These are phyloP conservation scores for Sclerotinia sclerotiorum DNA, from an alignment of 2,329 filamentous ascomycete species.

Conservation along the genomic window DNA sequence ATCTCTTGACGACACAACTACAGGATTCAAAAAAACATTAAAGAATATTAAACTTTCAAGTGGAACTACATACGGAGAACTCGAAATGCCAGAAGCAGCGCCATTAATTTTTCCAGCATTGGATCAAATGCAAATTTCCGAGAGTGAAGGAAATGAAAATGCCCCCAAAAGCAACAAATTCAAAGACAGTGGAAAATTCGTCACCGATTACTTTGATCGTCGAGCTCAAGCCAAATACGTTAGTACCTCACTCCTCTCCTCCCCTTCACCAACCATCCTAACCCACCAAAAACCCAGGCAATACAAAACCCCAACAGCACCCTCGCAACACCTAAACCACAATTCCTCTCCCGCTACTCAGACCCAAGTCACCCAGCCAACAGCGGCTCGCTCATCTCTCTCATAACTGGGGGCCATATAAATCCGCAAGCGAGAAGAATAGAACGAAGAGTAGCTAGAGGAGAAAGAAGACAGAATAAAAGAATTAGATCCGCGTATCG, in stretches of 20 bases:
- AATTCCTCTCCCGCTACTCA: slow-evolving; percentile 49
- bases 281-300: slow-evolving; percentile 7
- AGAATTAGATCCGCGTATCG: slow-evolving; percentile 20
- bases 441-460: not conserved
- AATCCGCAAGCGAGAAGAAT: slow-evolving; percentile 29
- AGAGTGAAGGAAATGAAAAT: slow-evolving; percentile 30
- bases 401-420: slow-evolving; percentile 49
- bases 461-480: slow-evolving; percentile 16
- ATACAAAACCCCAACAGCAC: slow-evolving; percentile 45
- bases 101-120: slow-evolving; percentile 44
- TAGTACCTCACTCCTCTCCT: not conserved
- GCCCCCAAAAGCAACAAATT: slow-evolving; percentile 38
- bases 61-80: slow-evolving; percentile 43
- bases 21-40: slow-evolving; percentile 35
- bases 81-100: slow-evolving; percentile 44
- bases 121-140: slow-evolving; percentile 35
- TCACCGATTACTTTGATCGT: slow-evolving; percentile 34
- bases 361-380: slow-evolving; percentile 54
- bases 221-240: slow-evolving; percentile 44
- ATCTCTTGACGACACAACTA: slow-evolving; percentile 36
- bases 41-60: slow-evolving; percentile 41
- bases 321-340: slow-evolving; percentile 40
- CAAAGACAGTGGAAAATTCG: slow-evolving; percentile 43
- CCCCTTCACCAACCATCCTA: not conserved
- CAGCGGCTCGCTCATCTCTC: slow-evolving; percentile 48